phyloP scores from a whole-genome alignment of 768 basidiomycete genomes.

The Lanmaoa rubissima region DNA sequence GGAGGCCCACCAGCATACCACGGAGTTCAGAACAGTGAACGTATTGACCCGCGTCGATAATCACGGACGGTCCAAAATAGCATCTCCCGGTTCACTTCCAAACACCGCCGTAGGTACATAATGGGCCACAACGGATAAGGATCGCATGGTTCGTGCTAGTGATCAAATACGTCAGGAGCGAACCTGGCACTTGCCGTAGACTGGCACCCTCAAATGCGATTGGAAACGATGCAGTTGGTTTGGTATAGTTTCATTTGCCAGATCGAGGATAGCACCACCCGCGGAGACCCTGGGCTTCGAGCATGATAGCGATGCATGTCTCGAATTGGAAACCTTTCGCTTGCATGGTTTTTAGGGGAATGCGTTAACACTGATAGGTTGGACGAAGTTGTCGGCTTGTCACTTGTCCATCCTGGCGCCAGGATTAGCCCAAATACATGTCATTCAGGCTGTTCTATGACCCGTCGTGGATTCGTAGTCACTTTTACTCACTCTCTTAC shows the following conservation, averaged over 20 bases:
- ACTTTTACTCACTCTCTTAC: background rate
- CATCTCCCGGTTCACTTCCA: conserved; percentile 4
- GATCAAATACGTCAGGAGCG: conserved; percentile 6
- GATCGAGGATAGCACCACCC: background rate
- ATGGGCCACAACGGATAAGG: background rate
- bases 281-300: conserved; percentile 13
- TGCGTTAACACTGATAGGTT: background rate
- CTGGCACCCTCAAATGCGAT: background rate
- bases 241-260: conserved; percentile 6
- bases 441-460: background rate
- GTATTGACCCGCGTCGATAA: background rate
- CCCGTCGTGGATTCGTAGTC: background rate
- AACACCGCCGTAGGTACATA: conserved; percentile 7
- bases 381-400: background rate
- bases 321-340: background rate
- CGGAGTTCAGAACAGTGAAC: background rate
- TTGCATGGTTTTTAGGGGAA: background rate
- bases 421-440: background rate
- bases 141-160: background rate
- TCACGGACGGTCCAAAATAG: background rate
- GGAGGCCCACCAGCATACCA: conserved; percentile 1
- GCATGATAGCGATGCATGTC: background rate
- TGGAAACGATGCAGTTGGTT: background rate
- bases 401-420: background rate
- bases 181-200: conserved; percentile 4